A percentile compares a stretch with the other conserved stretches of the same genome.
Evolutionary conservation across 306 rosid genomes (phyloP).

Genomic region (Corylus avellana): DNA sequence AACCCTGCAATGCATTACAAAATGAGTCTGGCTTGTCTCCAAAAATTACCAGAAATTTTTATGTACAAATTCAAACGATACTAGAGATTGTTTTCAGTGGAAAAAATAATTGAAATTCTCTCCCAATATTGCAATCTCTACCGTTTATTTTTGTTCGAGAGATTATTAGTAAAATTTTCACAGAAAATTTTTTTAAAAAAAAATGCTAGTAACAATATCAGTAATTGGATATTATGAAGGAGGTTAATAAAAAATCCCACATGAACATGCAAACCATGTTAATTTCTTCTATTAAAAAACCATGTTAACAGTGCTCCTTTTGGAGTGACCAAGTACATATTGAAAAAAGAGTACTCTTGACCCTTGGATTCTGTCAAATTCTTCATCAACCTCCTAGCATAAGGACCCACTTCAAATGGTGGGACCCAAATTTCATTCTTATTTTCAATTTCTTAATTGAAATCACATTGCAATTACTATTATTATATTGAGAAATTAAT

Average conservation of each 20-base stretch:
- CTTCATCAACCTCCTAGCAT: not conserved
- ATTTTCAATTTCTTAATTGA: not conserved
- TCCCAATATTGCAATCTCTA: no score
- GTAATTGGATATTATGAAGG: not conserved
- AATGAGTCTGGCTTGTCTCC: not conserved
- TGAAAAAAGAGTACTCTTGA: not conserved
- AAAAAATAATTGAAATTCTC: no score
- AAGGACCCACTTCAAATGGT: constrained; percentile 1
- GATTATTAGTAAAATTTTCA: no score
- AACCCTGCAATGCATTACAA: not conserved
- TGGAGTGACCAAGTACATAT: not conserved
- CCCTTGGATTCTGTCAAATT: constrained; percentile 6
- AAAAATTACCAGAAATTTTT: no score
- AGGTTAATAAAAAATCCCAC: not conserved
- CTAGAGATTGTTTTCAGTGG: no score
- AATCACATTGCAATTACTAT: not conserved
- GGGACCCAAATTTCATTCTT: not conserved
- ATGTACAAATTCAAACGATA: no score
- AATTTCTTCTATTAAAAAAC: not conserved
- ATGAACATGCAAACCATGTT: not conserved
- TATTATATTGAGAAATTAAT: not conserved
- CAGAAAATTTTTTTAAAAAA: no score
- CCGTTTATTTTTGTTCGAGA: no score
- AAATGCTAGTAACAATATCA: no score
- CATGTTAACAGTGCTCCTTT: not conserved